Base-by-base conservation (phyloP, 2,329 filamentous ascomycete species). In the Hawksworthiomyces lignivorus region DNA sequence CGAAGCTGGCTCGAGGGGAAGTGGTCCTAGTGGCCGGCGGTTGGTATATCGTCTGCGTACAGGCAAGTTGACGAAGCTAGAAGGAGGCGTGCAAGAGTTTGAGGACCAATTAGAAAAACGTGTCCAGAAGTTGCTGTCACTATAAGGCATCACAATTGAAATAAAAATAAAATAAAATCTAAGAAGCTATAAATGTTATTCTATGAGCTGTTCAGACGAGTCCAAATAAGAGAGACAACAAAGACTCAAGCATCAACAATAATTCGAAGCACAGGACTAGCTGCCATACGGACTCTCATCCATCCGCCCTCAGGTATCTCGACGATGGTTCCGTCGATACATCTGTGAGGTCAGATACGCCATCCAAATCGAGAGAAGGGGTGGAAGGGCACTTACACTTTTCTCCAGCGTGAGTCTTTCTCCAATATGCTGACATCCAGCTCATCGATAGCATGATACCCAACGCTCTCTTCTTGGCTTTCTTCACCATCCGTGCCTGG, bases 291-390 rank as follows among this genome's bases (percentile, higher is more conserved):
- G 1, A 95, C 72, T 45, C 77, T 74, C 60, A 94, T 75, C 70
- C 77, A 82, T 0, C 88, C 88, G 2, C 73, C 79, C 39, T 69
- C 59, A 17, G 84, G 82, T 1, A 95, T 65, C 45, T 77, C 73
- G 4, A 96, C 77, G 53, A 94, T 94, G 40, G 83, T 87, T 4
- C 90, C 90, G 60, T 97, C 90, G n/a, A 97, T 70, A 58, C 90
- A 97, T n/a, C 48, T 49, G 20, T 5, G 1, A 5, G 11, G 32
- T 49, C 22, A 50, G 48, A 19, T 12, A n/a, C 5, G 14, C n/a
- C 7, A 24, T 11, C 12, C 9, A 27, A 21, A n/a, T 8, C n/a
- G 22, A 19, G 7, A 19, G 18, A n/a, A 19, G 17, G 10, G 32
- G 10, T 18, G 17, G 22, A 12, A 11, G 12, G 20, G 30, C 5